These are phyloP conservation scores for Dictyostelium firmibasis DNA, from an alignment of 78 protist genomes.

Conservation along the genomic window DNA sequence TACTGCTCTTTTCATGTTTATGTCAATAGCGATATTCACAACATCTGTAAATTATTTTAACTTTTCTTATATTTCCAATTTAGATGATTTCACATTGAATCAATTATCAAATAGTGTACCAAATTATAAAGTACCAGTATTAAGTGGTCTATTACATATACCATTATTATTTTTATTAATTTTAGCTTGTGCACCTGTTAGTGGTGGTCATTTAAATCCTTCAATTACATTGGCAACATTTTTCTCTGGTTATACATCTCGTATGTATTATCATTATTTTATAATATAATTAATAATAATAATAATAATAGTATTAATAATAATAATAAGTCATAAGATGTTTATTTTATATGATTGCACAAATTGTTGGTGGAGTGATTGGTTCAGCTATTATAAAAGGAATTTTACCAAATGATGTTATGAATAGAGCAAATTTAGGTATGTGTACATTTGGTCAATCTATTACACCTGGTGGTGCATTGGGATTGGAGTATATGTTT, in stretches of 20 bases:
- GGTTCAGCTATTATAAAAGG: slow-evolving; percentile 8
- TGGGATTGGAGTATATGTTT: slow-evolving; percentile 14
- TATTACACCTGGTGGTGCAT: neutral
- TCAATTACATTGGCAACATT: slow-evolving; percentile 47
- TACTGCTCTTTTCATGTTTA: neutral
- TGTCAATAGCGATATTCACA: neutral
- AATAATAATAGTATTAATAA: too few species aligned
- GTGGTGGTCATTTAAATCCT: slow-evolving; percentile 65
- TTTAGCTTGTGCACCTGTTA: slow-evolving; percentile 18
- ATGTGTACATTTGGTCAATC: slow-evolving; percentile 2
- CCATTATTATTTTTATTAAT: slow-evolving; percentile 4
- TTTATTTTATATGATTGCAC: slow-evolving; percentile 37
- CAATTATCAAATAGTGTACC: neutral
- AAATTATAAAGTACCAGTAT: neutral
- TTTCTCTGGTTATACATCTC: slow-evolving; percentile 37
- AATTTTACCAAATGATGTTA: neutral
- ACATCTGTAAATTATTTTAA: slow-evolving; percentile 16
- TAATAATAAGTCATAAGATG: neutral
- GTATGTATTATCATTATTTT: neutral
- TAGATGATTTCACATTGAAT: neutral
- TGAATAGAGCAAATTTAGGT: neutral
- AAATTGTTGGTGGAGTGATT: slow-evolving; percentile 30
- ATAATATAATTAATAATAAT: neutral
- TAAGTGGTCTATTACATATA: slow-evolving; percentile 29
- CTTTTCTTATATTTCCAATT: neutral